Conservation (phyloP, 176 grass and related monocot genomes). For the Paspalum notatum region DNA sequence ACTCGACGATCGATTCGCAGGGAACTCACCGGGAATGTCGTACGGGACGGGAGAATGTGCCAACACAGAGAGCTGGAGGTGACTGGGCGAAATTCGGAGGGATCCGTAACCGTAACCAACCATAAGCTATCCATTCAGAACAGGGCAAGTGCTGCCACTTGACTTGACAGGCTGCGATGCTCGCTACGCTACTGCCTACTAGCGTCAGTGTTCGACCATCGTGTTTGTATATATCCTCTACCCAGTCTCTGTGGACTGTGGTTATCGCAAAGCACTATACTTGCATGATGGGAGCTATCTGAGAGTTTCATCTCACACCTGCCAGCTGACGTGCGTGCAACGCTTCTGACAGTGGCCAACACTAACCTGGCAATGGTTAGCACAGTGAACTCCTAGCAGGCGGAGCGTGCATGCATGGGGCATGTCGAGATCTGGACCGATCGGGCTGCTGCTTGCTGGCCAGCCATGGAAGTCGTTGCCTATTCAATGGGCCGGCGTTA, state of each 20-base stretch:
- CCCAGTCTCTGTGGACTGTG: too few species aligned
- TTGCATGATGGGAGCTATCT: too few species aligned
- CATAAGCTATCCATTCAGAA: neutral
- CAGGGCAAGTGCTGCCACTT: neutral
- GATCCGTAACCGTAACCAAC: neutral
- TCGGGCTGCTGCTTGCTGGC: too few species aligned
- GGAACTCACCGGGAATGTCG: neutral
- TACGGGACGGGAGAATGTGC: neutral
- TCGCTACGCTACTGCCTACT: neutral
- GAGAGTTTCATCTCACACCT: too few species aligned
- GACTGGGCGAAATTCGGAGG: neutral
- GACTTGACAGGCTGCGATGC: neutral
- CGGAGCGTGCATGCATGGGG: neutral
- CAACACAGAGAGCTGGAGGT: neutral
- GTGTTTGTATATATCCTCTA: too few species aligned
- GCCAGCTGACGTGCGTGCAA: too few species aligned
- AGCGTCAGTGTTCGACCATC: neutral
- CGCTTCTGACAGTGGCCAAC: too few species aligned
- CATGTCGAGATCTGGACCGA: neutral
- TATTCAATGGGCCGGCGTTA: too few species aligned
- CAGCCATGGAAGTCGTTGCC: neutral
- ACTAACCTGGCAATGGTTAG: too few species aligned
- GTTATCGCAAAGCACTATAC: too few species aligned
- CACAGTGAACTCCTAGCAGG: neutral
- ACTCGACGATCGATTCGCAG: neutral